Evolutionary conservation across 192 early-diverging fungal genomes (phyloP).

Genomic region (Coemansia sp.): DNA sequence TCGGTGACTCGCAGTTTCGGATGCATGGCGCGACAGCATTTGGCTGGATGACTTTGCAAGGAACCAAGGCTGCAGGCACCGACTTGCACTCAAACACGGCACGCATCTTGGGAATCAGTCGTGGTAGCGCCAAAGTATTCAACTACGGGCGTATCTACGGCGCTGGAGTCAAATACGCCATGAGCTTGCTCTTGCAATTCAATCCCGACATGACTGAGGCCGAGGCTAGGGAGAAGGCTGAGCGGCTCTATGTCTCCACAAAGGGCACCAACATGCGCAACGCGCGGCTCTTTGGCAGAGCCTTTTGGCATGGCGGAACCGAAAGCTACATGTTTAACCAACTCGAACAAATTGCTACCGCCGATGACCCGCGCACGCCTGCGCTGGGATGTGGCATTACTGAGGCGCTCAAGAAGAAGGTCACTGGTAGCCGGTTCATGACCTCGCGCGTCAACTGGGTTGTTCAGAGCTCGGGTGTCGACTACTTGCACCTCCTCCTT

Average conservation of each 20-base stretch:
- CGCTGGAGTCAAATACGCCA: conserved; percentile 84
- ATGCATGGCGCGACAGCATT: conserved; percentile 92
- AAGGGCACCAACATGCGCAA: conserved; percentile 73
- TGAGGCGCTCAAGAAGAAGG: conserved; percentile 71
- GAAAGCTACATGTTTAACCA: conserved; percentile 96
- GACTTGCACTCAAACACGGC: conserved; percentile 96
- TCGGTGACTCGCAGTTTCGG: conserved; percentile 93
- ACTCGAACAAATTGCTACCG: conserved; percentile 79
- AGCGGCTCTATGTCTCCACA: conserved; percentile 75
- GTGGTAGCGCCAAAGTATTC: conserved; percentile 92
- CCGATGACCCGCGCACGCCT: conserved; percentile 79
- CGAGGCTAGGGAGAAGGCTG: conserved; percentile 69
- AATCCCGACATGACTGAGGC: conserved; percentile 69
- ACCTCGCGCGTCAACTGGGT: conserved; percentile 96
- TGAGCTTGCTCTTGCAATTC: conserved; percentile 77
- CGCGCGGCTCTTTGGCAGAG: conserved; percentile 26
- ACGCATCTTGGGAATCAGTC: conserved; percentile 79
- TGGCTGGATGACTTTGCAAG: conserved; percentile 98
- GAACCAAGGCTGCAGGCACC: conserved; percentile 83
- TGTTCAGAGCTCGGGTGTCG: conserved; percentile 97
- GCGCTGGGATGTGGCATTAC: conserved; percentile 88
- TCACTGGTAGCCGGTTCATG: conserved; percentile 68
- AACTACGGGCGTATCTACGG: conserved; percentile 98
- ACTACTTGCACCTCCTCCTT: conserved; percentile 92
- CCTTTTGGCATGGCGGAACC: conserved; percentile 87